Percentiles rank a stretch among this genome's conserved stretches.
phyloP scores from a whole-genome alignment of 306 rosid species.

The Lagenaria siceraria region DNA sequence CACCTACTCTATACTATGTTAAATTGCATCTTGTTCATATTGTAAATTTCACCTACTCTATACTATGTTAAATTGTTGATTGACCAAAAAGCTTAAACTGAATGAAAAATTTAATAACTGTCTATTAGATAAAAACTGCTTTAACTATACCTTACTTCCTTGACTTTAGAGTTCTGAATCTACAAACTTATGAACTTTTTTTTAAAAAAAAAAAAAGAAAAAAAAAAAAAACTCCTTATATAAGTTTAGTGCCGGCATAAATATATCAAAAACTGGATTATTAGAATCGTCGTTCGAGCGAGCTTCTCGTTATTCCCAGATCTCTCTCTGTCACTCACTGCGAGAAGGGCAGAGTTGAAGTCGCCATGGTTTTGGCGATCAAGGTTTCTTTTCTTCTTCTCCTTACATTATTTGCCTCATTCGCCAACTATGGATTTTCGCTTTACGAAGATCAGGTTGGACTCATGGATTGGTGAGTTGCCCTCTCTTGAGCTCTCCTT shows the following conservation, averaged over 20 bases:
- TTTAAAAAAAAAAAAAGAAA: no score
- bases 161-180: no score
- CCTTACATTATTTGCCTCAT: constrained; percentile 16
- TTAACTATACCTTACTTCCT: no score
- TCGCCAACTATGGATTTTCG: constrained; percentile 26
- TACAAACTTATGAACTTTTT: no score
- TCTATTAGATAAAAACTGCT: no score
- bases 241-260: not conserved
- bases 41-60: no score
- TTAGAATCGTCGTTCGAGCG: not conserved
- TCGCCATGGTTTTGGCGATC: constrained; percentile 66
- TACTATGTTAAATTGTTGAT: no score
- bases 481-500: not conserved
- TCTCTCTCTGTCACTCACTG: constrained; percentile 19
- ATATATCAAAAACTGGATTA: not conserved
- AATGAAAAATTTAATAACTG: no score
- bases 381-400: constrained; percentile 36
- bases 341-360: constrained; percentile 12
- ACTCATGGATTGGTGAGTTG: constrained; percentile 82
- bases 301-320: constrained; percentile 27
- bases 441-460: constrained; percentile 93
- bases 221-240: no score
- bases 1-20: no score
- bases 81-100: no score
- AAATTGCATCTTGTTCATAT: no score